Percentiles rank a stretch among this genome's conserved stretches.
phyloP scores from a whole-genome alignment of 306 rosid species.

The Malus orientalis region DNA sequence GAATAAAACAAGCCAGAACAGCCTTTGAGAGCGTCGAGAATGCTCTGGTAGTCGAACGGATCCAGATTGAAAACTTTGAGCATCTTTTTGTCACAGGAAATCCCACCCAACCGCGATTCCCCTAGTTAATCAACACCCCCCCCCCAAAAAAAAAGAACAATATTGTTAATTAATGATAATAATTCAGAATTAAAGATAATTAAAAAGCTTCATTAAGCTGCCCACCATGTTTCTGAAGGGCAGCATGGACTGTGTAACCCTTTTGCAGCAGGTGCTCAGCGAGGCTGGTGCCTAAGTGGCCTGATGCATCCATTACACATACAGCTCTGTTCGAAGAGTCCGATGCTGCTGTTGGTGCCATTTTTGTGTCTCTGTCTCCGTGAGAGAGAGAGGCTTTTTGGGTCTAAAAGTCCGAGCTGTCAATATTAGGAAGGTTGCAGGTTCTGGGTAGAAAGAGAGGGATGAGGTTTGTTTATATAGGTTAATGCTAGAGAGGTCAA shows the following conservation, averaged over 20 bases:
- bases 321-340: conserved; percentile 29
- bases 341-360: conserved; percentile 37
- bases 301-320: conserved; percentile 78
- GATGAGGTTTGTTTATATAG: background rate
- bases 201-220: background rate
- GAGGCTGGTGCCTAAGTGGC: conserved; percentile 43
- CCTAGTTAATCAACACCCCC: conserved; percentile 11
- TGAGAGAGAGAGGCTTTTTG: background rate
- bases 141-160: background rate
- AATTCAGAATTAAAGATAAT: background rate
- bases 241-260: conserved; percentile 74
- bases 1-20: conserved; percentile 83
- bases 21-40: conserved; percentile 61
- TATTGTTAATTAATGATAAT: background rate
- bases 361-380: background rate
- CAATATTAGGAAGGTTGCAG: background rate
- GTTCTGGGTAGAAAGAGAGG: background rate
- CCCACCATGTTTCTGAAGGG: conserved; percentile 48
- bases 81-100: conserved; percentile 30
- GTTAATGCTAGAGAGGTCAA: too few species aligned
- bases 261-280: conserved; percentile 51
- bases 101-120: conserved; percentile 28
- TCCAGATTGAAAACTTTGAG: conserved; percentile 66
- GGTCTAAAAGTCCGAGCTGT: background rate
- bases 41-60: conserved; percentile 80